phyloP scores from a whole-genome alignment of 345 rosid genomes.

The Gynandropsis gynandra region DNA sequence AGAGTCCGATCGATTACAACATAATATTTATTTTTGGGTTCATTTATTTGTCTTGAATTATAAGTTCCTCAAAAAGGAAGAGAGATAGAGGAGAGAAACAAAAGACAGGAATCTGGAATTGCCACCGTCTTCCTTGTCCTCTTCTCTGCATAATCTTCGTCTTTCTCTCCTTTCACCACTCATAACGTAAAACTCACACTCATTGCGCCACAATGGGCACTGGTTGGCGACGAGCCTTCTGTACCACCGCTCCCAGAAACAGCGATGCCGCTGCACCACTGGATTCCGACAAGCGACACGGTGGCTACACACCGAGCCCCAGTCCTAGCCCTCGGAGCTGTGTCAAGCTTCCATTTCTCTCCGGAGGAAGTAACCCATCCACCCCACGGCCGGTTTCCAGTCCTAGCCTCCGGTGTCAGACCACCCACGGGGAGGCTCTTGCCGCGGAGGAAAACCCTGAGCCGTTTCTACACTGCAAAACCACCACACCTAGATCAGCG shows the following conservation, averaged over 20 bases:
- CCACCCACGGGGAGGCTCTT: constrained; percentile 18
- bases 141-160: constrained; percentile 16
- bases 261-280: constrained; percentile 29
- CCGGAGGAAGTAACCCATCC: constrained; percentile 54
- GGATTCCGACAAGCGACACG: constrained; percentile 35
- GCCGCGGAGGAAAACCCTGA: constrained; percentile 28
- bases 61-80: too few relatives aligned
- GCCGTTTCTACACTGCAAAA: constrained; percentile 32
- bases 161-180: background rate
- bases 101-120: constrained; percentile 8
- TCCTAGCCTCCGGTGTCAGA: constrained; percentile 48
- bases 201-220: constrained; percentile 50
- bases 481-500: constrained; percentile 26
- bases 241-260: constrained; percentile 67
- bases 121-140: constrained; percentile 20
- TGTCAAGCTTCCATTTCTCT: constrained; percentile 48
- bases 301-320: constrained; percentile 16
- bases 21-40: too few relatives aligned
- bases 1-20: too few relatives aligned
- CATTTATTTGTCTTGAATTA: too few relatives aligned
- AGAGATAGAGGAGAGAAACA: too few relatives aligned
- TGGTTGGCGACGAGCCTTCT: constrained; percentile 96
- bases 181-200: background rate
- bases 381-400: constrained; percentile 49
- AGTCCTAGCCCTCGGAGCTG: constrained; percentile 50